phyloP scores from a whole-genome alignment of 768 basidiomycete genomes.

The Vararia minispora region DNA sequence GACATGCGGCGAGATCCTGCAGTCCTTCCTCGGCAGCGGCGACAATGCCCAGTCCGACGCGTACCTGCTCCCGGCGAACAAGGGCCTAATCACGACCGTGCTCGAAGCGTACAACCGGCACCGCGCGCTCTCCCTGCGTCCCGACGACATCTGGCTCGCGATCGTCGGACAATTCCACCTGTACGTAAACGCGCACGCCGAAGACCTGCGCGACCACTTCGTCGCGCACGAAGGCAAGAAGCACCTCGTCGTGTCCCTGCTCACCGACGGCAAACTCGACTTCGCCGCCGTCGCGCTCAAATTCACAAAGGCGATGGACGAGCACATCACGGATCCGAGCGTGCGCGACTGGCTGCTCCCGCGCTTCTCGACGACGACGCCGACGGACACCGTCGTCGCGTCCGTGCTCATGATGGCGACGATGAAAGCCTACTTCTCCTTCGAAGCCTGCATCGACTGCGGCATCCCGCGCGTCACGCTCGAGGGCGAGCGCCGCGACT shows the following conservation, averaged over 20 bases:
- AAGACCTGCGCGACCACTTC: constrained; percentile 24
- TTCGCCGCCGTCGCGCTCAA: constrained; percentile 20
- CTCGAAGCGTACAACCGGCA: too few species aligned
- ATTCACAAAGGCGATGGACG: constrained; percentile 18
- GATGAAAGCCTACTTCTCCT: constrained; percentile 18
- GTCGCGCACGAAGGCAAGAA: constrained; percentile 26
- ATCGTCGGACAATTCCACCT: constrained; percentile 28
- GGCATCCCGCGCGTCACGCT: constrained; percentile 20
- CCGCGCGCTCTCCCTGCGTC: too few species aligned
- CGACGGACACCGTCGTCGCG: constrained; percentile 17
- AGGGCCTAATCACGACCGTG: too few species aligned
- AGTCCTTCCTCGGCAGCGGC: too few species aligned
- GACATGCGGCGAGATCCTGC: too few species aligned
- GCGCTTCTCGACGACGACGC: constrained; percentile 21
- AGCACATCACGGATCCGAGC: constrained; percentile 17
- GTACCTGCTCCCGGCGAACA: too few species aligned
- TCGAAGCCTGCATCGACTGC: constrained; percentile 9
- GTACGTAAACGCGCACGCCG: constrained; percentile 21
- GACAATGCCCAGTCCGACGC: too few species aligned
- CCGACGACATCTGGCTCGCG: constrained; percentile 39
- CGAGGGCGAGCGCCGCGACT: constrained; percentile 16
- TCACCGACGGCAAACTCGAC: constrained; percentile 22
- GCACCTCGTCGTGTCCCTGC: constrained; percentile 21
- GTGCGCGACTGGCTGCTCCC: constrained; percentile 21
- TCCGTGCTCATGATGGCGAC: constrained; percentile 21